Conservation (phyloP, 305 asterid genomes). For the Solanum hybrid region DNA sequence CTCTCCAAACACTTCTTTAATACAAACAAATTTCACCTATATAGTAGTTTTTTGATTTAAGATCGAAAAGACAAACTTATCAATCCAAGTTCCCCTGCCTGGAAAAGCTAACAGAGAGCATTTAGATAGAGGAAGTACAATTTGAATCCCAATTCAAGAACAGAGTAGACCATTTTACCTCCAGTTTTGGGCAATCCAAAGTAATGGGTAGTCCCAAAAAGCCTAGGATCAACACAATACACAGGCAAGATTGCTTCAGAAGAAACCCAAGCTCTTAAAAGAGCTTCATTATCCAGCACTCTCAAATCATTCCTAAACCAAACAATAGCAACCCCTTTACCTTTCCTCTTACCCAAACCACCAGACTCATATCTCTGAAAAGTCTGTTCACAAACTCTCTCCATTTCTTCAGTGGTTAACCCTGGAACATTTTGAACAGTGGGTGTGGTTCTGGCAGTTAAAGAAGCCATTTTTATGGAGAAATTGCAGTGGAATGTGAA, state of each 20-base stretch:
- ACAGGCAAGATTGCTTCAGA: conserved; percentile 78
- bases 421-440: conserved; percentile 54
- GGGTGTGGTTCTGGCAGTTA: conserved; percentile 17
- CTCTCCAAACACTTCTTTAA: not conserved
- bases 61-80: too few species aligned
- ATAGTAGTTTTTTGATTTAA: too few species aligned
- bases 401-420: conserved; percentile 47
- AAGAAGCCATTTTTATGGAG: conserved; percentile 1
- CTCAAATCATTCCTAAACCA: conserved; percentile 94
- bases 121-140: too few species aligned
- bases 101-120: too few species aligned
- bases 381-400: conserved; percentile 35
- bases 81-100: too few species aligned
- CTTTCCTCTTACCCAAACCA: conserved; percentile 28
- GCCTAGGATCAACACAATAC: conserved; percentile 72
- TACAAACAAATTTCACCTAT: not conserved
- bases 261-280: conserved; percentile 66
- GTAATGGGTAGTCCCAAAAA: conserved; percentile 51
- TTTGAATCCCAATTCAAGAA: not conserved
- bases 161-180: conserved; percentile 26
- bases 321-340: conserved; percentile 73
- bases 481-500: not conserved
- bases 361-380: conserved; percentile 29
- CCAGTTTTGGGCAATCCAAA: conserved; percentile 92
- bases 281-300: conserved; percentile 66